Percentiles rank a stretch among this genome's conserved stretches.
Evolutionary conservation across 2,329 filamentous ascomycete genomes (phyloP).

Genomic region (Phyllosticta citrichinensis): DNA sequence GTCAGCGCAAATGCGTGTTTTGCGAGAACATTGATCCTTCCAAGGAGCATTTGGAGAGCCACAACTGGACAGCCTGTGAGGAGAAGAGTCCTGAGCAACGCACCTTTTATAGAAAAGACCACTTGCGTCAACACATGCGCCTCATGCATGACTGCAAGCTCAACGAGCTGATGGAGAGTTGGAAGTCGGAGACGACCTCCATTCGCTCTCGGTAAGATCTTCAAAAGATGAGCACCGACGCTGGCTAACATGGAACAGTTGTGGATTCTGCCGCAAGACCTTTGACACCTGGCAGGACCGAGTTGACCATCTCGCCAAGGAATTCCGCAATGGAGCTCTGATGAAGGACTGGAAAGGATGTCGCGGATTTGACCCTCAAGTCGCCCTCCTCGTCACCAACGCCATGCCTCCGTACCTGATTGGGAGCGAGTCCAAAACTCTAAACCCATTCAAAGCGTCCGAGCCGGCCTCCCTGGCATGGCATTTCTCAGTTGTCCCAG

Average conservation of each 20-base stretch:
- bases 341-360: slow-evolving; percentile 49
- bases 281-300: slow-evolving; percentile 43
- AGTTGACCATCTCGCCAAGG: slow-evolving; percentile 43
- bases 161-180: slow-evolving; percentile 53
- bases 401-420: slow-evolving; percentile 45
- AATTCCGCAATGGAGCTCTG: slow-evolving; percentile 43
- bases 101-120: slow-evolving; percentile 54
- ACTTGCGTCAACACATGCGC: slow-evolving; percentile 50
- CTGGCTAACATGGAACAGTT: slow-evolving; percentile 32
- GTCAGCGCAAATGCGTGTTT: slow-evolving; percentile 48
- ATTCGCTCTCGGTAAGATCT: slow-evolving; percentile 21
- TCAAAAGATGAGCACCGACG: not conserved
- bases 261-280: slow-evolving; percentile 41
- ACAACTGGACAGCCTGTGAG: slow-evolving; percentile 54
- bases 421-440: slow-evolving; percentile 28
- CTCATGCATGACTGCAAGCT: slow-evolving; percentile 53
- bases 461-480: slow-evolving; percentile 22
- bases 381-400: slow-evolving; percentile 39
- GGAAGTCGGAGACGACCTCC: slow-evolving; percentile 46
- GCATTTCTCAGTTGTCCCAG: slow-evolving; percentile 20
- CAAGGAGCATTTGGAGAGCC: slow-evolving; percentile 46
- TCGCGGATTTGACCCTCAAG: slow-evolving; percentile 40
- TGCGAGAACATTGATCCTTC: slow-evolving; percentile 46
- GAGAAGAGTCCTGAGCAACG: slow-evolving; percentile 55
- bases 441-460: slow-evolving; percentile 37